Evolutionary conservation across 441 rosid species (phyloP), one percentile per base, ranked within the genome.

Genomic region (Hypseocharis bilobata): DNA sequence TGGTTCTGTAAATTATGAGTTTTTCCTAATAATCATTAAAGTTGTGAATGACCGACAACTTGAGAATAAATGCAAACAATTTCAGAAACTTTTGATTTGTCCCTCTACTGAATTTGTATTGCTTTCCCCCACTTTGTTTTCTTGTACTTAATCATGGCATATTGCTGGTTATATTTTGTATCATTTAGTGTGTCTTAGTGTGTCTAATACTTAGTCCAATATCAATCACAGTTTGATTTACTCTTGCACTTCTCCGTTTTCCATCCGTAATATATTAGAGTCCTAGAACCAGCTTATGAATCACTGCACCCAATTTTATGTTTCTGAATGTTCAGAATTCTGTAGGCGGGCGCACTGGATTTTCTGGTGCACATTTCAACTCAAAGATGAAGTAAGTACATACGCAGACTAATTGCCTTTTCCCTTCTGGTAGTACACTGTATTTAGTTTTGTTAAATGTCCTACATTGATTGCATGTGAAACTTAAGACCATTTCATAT

Each of bases 291-390:
- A 23, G 52, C 47, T 6, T 19, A n/a, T 32, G 61, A 60, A 36
- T 6, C 44, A 17, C 19, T 62, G 30, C 25, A 26, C 61, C 13
- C 62, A 16, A 14, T 45, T 67, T 17, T 28, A 20, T 59, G 23
- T 49, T 60, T 71, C 60, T 61, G 52, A 54, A 23, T 29, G 8
- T 29, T 23, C 74, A 78, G 81, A 78, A 78, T 55, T 78, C 81
- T 7, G 74, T 78, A 34, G 81, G 78, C 11, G 81, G 81, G 64
- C 60, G 32, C 52, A 65, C 81, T 19, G 78, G 70, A 51, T 60
- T 69, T 68, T 74, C 82, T 8, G 80, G 84, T 25, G 65, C 62
- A 10, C 82, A 80, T 60, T 65, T 70, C 80, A 81, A 81, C 74
- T 69, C 80, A 36, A 81, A 74, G 61, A 76, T 76, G 72, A 70